Conservation (phyloP, 495 filamentous ascomycete species). For the Xylaria scruposa region DNA sequence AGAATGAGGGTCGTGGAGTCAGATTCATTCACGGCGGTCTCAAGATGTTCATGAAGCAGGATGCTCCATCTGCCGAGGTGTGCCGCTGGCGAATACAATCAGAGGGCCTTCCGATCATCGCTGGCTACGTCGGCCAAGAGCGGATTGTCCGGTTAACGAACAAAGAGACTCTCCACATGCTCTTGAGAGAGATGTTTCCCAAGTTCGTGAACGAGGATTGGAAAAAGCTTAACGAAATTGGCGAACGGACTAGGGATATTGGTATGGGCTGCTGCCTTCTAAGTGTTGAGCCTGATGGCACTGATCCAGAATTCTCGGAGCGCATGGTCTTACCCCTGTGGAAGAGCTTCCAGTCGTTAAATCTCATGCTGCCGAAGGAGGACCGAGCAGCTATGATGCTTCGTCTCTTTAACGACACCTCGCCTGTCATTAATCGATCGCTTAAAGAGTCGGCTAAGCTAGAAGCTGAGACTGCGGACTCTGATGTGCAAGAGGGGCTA, state of each 20-base stretch:
- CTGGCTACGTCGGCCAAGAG: conserved; percentile 83
- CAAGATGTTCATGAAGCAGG: conserved; percentile 98
- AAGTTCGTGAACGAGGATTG: conserved; percentile 72
- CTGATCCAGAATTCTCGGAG: conserved; percentile 76
- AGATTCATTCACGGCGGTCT: conserved; percentile 97
- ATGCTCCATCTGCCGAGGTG: conserved; percentile 80
- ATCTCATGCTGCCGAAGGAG: conserved; percentile 97
- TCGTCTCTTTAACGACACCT: conserved; percentile 84
- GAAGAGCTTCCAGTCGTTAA: conserved; percentile 84
- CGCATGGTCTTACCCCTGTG: conserved; percentile 88
- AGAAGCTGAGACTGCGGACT: conserved; percentile 35
- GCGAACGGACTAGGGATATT: conserved; percentile 77
- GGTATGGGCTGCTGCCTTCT: conserved; percentile 93
- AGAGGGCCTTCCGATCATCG: conserved; percentile 86
- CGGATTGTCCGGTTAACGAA: conserved; percentile 76
- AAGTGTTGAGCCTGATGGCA: conserved; percentile 72
- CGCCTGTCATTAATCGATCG: conserved; percentile 68
- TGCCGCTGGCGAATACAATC: conserved; percentile 95
- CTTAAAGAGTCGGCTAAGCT: conserved; percentile 53
- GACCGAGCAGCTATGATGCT: conserved; percentile 91
- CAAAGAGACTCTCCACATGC: conserved; percentile 74
- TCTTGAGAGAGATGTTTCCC: conserved; percentile 95
- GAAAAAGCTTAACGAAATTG: conserved; percentile 84
- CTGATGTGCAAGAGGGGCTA: conserved; percentile 33
- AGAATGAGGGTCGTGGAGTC: conserved; percentile 87